Evolutionary conservation across 2,329 filamentous ascomycete species (phyloP).

Genomic region (Neofusicoccum ribis): DNA sequence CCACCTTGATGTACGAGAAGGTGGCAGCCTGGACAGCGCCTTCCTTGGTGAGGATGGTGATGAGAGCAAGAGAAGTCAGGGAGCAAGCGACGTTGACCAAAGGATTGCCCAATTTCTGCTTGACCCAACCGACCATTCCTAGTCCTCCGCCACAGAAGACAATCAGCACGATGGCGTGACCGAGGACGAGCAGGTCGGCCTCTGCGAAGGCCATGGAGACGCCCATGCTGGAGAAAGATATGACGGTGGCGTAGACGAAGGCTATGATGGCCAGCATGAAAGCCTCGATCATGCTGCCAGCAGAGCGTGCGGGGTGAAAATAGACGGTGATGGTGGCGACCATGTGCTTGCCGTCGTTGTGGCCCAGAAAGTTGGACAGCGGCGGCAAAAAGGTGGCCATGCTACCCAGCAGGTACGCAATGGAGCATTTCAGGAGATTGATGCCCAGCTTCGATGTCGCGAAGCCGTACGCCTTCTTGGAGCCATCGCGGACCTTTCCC

Average conservation of each 20-base stretch:
- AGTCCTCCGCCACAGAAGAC: conserved; percentile 84
- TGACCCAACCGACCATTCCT: conserved; percentile 85
- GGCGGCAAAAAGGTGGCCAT: conserved; percentile 79
- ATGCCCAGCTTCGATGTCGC: conserved; percentile 71
- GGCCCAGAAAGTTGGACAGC: conserved; percentile 72
- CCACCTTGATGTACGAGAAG: conserved; percentile 81
- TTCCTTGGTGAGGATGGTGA: conserved; percentile 88
- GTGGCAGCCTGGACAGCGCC: conserved; percentile 79
- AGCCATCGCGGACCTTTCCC: conserved; percentile 37
- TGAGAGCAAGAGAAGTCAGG: conserved; percentile 82
- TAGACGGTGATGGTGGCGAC: conserved; percentile 93
- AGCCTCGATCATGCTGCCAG: conserved; percentile 68
- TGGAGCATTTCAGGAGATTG: conserved; percentile 83
- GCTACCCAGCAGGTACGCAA: conserved; percentile 85
- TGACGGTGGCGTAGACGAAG: conserved; percentile 72
- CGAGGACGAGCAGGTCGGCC: conserved; percentile 66
- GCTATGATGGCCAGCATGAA: conserved; percentile 74
- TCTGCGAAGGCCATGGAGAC: conserved; percentile 76
- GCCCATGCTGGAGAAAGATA: conserved; percentile 86
- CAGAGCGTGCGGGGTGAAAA: conserved; percentile 84
- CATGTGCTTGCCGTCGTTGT: conserved; percentile 89
- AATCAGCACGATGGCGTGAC: conserved; percentile 76
- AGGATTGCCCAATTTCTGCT: conserved; percentile 75
- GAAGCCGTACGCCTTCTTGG: conserved; percentile 57
- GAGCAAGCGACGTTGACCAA: conserved; percentile 84